Evolutionary conservation across 495 filamentous ascomycete species (phyloP).

Genomic region (Cryomyces minteri): DNA sequence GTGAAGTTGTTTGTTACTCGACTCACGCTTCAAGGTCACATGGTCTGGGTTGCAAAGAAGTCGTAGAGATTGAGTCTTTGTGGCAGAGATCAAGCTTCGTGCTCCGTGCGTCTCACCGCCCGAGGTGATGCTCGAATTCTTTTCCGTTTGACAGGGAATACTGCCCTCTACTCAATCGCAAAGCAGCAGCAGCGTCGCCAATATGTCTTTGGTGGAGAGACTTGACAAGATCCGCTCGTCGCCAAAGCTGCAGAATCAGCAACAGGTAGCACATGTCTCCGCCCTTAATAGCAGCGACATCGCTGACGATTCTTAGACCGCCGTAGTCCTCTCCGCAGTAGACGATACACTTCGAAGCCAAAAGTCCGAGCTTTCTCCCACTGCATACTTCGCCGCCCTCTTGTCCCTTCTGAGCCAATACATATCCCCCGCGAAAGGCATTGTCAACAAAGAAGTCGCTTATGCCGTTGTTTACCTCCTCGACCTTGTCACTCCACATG

Average conservation of each 20-base stretch:
- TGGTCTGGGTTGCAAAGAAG: too few species aligned
- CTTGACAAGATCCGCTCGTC: constrained; percentile 81
- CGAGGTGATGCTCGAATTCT: too few species aligned
- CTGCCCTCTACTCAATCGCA: too few species aligned
- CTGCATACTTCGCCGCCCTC: constrained; percentile 92
- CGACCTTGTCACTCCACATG: constrained; percentile 67
- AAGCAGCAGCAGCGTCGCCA: neutral
- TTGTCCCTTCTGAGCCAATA: constrained; percentile 71
- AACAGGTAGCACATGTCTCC: constrained; percentile 42
- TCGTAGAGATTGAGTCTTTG: neutral
- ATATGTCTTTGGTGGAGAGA: constrained; percentile 53
- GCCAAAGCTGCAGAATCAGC: constrained; percentile 87
- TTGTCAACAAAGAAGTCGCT: constrained; percentile 67
- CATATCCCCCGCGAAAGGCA: constrained; percentile 36
- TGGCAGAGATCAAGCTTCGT: too few species aligned
- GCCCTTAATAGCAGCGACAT: too few species aligned
- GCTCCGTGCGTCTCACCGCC: too few species aligned
- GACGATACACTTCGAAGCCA: constrained; percentile 83
- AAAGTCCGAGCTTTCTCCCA: constrained; percentile 61
- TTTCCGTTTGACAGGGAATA: too few species aligned
- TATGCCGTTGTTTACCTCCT: constrained; percentile 89
- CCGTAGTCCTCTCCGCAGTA: constrained; percentile 72
- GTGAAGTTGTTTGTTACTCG: too few species aligned
- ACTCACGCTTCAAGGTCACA: too few species aligned
- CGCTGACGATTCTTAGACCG: too few species aligned